Evolutionary conservation across 2,329 filamentous ascomycete genomes (phyloP).

Genomic region (Verruconis gallopava): DNA sequence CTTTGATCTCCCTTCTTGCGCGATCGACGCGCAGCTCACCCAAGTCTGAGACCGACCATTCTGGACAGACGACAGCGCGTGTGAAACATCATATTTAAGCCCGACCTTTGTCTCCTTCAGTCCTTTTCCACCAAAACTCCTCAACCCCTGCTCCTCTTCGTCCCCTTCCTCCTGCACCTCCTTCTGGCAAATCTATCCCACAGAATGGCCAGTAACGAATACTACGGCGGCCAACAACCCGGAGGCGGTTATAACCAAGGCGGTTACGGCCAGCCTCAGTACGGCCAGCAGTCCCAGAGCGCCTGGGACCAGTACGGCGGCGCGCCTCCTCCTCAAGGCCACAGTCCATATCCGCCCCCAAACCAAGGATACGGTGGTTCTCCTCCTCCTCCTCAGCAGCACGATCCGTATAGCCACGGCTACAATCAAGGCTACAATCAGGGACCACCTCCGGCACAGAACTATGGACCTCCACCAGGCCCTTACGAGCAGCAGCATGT

Average conservation of each 20-base stretch:
- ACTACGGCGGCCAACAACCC: constrained; percentile 8
- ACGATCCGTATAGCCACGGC: constrained; percentile 4
- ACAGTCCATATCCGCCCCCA: constrained; percentile 7
- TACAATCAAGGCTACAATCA: constrained; percentile 3
- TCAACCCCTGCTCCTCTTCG: too few relatives aligned
- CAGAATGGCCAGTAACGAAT: constrained; percentile 10
- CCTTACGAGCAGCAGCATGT: neutral
- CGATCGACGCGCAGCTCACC: too few relatives aligned
- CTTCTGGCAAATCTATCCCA: neutral
- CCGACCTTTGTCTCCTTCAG: too few relatives aligned
- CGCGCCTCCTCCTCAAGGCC: constrained; percentile 7
- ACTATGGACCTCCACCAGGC: neutral
- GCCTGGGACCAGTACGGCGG: neutral
- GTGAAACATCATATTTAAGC: too few relatives aligned
- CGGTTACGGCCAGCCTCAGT: neutral
- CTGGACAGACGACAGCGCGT: too few relatives aligned
- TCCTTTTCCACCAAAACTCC: too few relatives aligned
- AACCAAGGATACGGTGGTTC: constrained; percentile 7
- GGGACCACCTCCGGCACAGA: neutral
- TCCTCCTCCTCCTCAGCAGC: constrained; percentile 4
- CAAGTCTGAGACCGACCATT: too few relatives aligned
- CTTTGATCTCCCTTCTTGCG: too few relatives aligned
- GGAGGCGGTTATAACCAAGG: constrained; percentile 1
- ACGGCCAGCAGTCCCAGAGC: constrained; percentile 4
- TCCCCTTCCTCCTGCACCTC: neutral